Conservation (phyloP, 2,329 filamentous ascomycete genomes). For the Colletotrichum higginsianum region DNA sequence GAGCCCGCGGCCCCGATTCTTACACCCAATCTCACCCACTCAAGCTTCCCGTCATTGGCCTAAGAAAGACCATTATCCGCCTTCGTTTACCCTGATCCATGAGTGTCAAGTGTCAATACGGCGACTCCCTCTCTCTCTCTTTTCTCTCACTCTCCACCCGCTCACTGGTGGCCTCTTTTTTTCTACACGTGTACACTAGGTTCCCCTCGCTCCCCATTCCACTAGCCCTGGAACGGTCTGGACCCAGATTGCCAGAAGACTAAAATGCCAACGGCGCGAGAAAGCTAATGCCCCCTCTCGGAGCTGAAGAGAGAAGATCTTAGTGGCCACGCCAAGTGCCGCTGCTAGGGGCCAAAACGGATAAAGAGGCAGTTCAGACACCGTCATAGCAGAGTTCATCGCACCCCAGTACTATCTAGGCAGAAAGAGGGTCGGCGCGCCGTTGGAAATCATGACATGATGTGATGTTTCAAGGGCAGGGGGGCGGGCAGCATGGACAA, state of each 20-base stretch:
- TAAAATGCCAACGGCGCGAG: constrained; percentile 22
- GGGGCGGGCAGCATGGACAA: background rate
- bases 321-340: constrained; percentile 5
- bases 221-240: constrained; percentile 33
- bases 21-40: background rate
- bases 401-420: constrained; percentile 29
- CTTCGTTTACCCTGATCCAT: constrained; percentile 29
- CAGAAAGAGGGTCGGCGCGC: constrained; percentile 7
- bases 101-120: constrained; percentile 27
- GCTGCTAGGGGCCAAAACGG: background rate
- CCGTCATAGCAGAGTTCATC: background rate
- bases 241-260: constrained; percentile 17
- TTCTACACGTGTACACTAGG: background rate
- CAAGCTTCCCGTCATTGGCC: constrained; percentile 13
- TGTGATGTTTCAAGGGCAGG: constrained; percentile 19
- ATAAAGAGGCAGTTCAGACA: background rate
- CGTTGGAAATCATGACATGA: constrained; percentile 21
- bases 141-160: background rate
- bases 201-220: constrained; percentile 26
- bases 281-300: constrained; percentile 32
- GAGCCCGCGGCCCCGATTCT: constrained; percentile 4
- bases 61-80: no score
- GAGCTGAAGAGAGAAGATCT: constrained; percentile 2
- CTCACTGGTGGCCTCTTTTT: constrained; percentile 5
- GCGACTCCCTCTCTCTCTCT: no score